Evolutionary conservation across 2,329 filamentous ascomycete species (phyloP), one percentile per base, ranked within the genome.

Genomic region (Bipolaris victoriae): DNA sequence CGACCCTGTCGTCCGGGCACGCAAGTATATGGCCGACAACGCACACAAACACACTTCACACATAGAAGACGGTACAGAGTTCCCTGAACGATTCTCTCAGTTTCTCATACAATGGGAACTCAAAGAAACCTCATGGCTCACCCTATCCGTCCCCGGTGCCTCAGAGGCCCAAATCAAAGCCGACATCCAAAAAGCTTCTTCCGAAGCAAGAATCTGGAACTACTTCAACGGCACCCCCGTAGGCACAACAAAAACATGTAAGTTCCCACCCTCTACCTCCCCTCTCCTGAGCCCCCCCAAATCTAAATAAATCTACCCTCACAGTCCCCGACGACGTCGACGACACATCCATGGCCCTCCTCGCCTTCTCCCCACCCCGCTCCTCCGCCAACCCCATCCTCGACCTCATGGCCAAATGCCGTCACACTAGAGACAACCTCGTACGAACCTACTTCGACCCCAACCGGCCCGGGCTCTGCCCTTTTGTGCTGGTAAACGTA

Each of bases 401-500:
- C 7, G 57, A 62, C 20, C 31, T n/a, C 7, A 58, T 66, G 20
- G 43, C 55, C 9, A 48, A 73, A 69, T 62, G 81, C 80, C 54
- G 79, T 70, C 43, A 78, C 79, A 26, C 66, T 6, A 47, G 26
- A 65, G 53, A 82, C 77, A 54, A 71, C 69, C 47, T 76, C 70
- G 68, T 79, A 75, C 50, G 76, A 67, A 69, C 65, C 2, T 77
- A 77, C 59, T 76, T 75, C 40, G 67, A 70, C 55, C 51, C 46
- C 10, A 52, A 50, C 3, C 63, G 65, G 18, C 65, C 64, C 5
- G 72, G 75, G 35, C 54, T 66, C 22, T 68, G 72, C 36, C 57
- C 68, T 1, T 61, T 73, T 7, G 71, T 77, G 13, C 67, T 71
- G 46, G 60, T 65, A 39, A 78, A 78, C 37, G 68, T 76, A 1